These are phyloP conservation scores for Durotheca rogersii DNA, from an alignment of 495 filamentous ascomycete genomes.

Conservation along the genomic window DNA sequence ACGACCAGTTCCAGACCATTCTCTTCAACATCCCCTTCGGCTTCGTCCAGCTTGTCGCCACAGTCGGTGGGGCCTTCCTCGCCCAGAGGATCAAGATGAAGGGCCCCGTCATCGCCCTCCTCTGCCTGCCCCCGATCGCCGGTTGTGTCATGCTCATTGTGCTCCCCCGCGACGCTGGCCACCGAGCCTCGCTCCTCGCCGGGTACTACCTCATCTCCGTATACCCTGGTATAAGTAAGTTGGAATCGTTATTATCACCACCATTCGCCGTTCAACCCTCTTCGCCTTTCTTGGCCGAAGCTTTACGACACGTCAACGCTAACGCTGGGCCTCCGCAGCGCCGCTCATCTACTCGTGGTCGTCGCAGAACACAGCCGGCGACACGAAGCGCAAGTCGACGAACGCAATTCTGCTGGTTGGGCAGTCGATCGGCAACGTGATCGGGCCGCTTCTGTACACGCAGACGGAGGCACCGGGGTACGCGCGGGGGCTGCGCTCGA, in stretches of 20 bases:
- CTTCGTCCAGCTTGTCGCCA: constrained; percentile 59
- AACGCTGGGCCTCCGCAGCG: too few species aligned
- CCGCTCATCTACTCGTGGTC: constrained; percentile 66
- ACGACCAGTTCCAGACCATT: constrained; percentile 57
- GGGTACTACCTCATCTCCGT: constrained; percentile 66
- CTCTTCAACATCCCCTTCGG: constrained; percentile 66
- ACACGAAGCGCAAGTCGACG: constrained; percentile 63
- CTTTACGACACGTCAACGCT: too few species aligned
- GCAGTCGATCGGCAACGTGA: constrained; percentile 59
- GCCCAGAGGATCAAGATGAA: constrained; percentile 57
- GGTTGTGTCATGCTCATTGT: constrained; percentile 57
- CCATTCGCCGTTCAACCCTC: too few species aligned
- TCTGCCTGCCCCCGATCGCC: constrained; percentile 59
- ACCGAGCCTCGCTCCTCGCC: constrained; percentile 53
- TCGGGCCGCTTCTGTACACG: constrained; percentile 54
- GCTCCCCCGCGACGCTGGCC: constrained; percentile 45
- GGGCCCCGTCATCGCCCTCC: constrained; percentile 52
- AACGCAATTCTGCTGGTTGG: constrained; percentile 60
- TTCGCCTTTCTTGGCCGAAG: too few species aligned
- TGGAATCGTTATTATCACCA: too few species aligned
- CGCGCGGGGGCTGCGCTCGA: constrained; percentile 53
- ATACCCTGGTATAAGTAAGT: constrained; percentile 55
- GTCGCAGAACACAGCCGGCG: constrained; percentile 62
- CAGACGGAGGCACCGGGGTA: constrained; percentile 58
- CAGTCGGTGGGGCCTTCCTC: constrained; percentile 57